phyloP scores from a whole-genome alignment of 2,329 filamentous ascomycete species.

The Aureobasidium sp. region DNA sequence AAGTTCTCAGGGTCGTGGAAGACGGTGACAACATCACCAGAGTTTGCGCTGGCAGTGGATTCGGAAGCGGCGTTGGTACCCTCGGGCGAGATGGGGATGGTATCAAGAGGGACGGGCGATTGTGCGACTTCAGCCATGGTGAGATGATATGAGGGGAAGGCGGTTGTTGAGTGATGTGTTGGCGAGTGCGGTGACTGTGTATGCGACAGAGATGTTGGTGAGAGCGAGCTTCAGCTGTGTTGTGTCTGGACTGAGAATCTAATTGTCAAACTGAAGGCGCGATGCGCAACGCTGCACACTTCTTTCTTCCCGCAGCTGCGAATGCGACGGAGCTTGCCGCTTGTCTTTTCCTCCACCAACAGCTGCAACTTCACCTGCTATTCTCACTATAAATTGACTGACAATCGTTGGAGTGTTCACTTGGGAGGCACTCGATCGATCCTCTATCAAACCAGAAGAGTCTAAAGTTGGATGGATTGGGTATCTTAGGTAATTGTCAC shows the following conservation, averaged over 20 bases:
- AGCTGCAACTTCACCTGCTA: neutral
- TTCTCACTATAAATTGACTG: neutral
- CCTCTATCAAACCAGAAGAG: too few species aligned
- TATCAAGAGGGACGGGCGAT: constrained; percentile 48
- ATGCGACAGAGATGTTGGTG: neutral
- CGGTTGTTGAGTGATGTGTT: neutral
- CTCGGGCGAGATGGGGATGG: constrained; percentile 49
- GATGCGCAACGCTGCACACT: neutral
- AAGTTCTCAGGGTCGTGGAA: constrained; percentile 99
- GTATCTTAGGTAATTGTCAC: neutral
- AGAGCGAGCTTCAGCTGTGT: neutral
- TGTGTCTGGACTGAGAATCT: neutral
- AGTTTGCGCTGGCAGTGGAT: constrained; percentile 30
- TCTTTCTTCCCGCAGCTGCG: neutral
- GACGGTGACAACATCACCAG: constrained; percentile 70
- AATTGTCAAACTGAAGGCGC: neutral
- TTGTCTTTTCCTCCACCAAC: neutral
- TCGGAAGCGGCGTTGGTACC: constrained; percentile 41
- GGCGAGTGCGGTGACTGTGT: neutral
- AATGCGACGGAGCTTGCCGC: constrained; percentile 4
- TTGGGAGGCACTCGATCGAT: neutral
- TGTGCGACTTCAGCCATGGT: constrained; percentile 33
- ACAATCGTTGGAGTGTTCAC: neutral
- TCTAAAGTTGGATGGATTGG: neutral
- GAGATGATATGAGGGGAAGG: neutral